Conservation (phyloP, 371 early-diverging fungal genomes). For the Vittaforma corneae region DNA sequence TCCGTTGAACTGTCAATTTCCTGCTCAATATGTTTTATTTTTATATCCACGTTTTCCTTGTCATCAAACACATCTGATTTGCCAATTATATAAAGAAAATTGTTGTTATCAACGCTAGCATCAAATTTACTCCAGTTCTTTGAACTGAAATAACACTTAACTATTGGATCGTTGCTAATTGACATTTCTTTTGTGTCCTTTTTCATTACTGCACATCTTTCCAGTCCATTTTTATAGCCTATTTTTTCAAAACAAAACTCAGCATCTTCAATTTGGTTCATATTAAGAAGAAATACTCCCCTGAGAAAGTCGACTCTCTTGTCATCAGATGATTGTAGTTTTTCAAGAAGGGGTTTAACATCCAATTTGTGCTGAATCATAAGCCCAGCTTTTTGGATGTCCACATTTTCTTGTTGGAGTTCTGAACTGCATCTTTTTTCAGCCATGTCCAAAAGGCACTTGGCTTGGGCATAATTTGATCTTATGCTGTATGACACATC, state of each 20-base stretch:
- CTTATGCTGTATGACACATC: background rate
- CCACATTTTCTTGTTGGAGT: background rate
- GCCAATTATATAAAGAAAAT: slow-evolving; percentile 28
- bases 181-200: background rate
- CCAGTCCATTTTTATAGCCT: slow-evolving; percentile 28
- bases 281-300: slow-evolving; percentile 25
- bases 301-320: slow-evolving; percentile 20
- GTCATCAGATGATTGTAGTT: background rate
- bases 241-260: slow-evolving; percentile 30
- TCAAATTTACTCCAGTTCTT: slow-evolving; percentile 6
- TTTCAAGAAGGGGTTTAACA: background rate
- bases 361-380: background rate
- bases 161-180: slow-evolving; percentile 7
- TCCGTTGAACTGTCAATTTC: slow-evolving; percentile 1
- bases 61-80: slow-evolving; percentile 5
- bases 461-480: background rate
- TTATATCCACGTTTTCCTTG: slow-evolving; percentile 28
- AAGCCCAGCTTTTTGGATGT: background rate
- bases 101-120: background rate
- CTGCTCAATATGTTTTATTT: background rate
- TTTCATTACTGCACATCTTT: slow-evolving; percentile 21
- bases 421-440: background rate
- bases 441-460: background rate
- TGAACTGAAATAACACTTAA: slow-evolving; percentile 13
- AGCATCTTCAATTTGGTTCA: slow-evolving; percentile 24